A percentile compares a stretch with the other conserved stretches of the same genome.
These are phyloP conservation scores for Tulasnella sp. DNA, from an alignment of 768 basidiomycete species.

Conservation along the genomic window DNA sequence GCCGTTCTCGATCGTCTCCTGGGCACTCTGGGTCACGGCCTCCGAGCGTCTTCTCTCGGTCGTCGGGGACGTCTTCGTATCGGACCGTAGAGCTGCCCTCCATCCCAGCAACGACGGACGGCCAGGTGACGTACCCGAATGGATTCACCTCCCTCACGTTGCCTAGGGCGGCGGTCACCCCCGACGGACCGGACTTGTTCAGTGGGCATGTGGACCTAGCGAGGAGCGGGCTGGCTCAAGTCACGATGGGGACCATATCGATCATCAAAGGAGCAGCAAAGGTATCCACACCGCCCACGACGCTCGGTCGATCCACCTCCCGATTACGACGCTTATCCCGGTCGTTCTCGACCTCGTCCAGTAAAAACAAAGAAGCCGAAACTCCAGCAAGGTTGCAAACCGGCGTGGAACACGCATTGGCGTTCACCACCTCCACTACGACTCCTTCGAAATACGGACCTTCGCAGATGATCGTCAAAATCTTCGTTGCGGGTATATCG, in stretches of 20 bases:
- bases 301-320: neutral
- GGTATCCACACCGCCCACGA: neutral
- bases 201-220: conserved; percentile 47
- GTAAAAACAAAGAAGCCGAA: neutral
- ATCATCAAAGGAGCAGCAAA: conserved; percentile 25
- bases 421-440: conserved; percentile 62
- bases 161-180: conserved; percentile 40
- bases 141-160: conserved; percentile 41
- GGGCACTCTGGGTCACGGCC: conserved; percentile 26
- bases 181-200: conserved; percentile 29
- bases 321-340: neutral
- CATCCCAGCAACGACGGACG: conserved; percentile 26
- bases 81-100: conserved; percentile 31
- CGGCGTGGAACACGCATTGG: conserved; percentile 37
- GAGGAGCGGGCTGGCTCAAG: conserved; percentile 68
- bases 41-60: neutral
- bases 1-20: conserved; percentile 22
- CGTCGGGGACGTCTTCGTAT: conserved; percentile 23
- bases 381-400: conserved; percentile 17
- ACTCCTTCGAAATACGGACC: conserved; percentile 69
- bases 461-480: conserved; percentile 69
- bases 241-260: conserved; percentile 78
- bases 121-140: neutral
- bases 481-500: conserved; percentile 84
- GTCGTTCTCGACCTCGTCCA: neutral